Conservation (phyloP, 2,329 filamentous ascomycete species). For the Calycina herbarum region DNA sequence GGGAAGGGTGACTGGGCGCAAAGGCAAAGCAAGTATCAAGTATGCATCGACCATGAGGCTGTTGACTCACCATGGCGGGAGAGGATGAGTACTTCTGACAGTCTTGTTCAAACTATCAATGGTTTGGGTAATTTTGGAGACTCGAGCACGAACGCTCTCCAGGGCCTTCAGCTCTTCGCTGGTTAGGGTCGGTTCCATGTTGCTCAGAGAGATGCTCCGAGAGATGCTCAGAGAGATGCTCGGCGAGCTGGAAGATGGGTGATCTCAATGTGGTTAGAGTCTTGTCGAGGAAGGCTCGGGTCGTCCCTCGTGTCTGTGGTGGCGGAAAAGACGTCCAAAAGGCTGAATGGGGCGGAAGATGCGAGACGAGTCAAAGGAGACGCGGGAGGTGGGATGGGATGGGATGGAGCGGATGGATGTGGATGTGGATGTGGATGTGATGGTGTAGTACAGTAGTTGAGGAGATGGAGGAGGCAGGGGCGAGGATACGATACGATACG, state of each 20-base stretch:
- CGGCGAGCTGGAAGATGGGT: neutral
- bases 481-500: too few species aligned
- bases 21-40: neutral
- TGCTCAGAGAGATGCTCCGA: neutral
- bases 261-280: neutral
- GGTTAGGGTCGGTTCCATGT: conserved; percentile 30
- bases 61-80: conserved; percentile 62
- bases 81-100: conserved; percentile 61
- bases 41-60: neutral
- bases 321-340: too few species aligned
- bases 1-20: neutral
- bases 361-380: too few species aligned
- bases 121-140: conserved; percentile 68
- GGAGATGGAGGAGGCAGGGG: too few species aligned
- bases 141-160: conserved; percentile 68
- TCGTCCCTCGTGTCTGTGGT: neutral
- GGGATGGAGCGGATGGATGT: too few species aligned
- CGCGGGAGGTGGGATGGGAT: too few species aligned
- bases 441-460: too few species aligned
- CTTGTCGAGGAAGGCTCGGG: neutral
- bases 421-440: too few species aligned
- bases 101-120: conserved; percentile 63
- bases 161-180: conserved; percentile 64
- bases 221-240: neutral
- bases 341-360: too few species aligned